Percentiles rank a stretch among this genome's conserved stretches.
These are phyloP conservation scores for Cercophora newfieldiana DNA, from an alignment of 495 filamentous ascomycete genomes.

Conservation along the genomic window DNA sequence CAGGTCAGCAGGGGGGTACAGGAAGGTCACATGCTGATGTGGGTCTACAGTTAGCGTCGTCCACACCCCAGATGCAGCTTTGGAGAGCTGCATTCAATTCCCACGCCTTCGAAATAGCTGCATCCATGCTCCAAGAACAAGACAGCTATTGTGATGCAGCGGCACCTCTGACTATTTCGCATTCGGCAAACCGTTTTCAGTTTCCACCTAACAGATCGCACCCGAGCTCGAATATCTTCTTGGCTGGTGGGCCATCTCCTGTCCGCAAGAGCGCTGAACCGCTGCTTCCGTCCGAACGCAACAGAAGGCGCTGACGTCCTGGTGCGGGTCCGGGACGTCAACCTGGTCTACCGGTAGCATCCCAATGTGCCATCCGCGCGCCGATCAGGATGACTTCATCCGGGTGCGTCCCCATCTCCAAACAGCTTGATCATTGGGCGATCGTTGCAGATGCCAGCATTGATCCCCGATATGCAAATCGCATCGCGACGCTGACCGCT, in stretches of 20 bases:
- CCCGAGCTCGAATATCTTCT: background rate
- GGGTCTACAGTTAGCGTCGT: background rate
- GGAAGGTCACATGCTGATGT: conserved; percentile 1
- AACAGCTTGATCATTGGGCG: background rate
- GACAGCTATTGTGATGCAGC: background rate
- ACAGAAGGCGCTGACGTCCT: background rate
- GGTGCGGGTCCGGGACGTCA: conserved; percentile 1
- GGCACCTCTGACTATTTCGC: background rate
- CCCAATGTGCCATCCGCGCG: conserved; percentile 22
- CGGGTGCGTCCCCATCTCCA: conserved; percentile 25
- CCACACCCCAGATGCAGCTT: background rate
- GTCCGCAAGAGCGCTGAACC: background rate
- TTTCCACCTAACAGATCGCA: background rate
- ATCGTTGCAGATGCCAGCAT: background rate
- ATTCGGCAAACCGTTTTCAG: background rate
- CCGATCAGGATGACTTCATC: conserved; percentile 39
- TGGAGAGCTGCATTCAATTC: conserved; percentile 1
- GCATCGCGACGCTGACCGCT: conserved; percentile 8
- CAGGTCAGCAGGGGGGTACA: background rate
- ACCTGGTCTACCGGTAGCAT: background rate
- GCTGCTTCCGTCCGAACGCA: background rate
- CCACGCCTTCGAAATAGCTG: conserved; percentile 4
- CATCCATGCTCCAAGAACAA: background rate
- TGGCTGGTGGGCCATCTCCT: background rate
- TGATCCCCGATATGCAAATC: background rate